Evolutionary conservation across 176 grass and related monocot species (phyloP).

Genomic region (Triticum turgidum): DNA sequence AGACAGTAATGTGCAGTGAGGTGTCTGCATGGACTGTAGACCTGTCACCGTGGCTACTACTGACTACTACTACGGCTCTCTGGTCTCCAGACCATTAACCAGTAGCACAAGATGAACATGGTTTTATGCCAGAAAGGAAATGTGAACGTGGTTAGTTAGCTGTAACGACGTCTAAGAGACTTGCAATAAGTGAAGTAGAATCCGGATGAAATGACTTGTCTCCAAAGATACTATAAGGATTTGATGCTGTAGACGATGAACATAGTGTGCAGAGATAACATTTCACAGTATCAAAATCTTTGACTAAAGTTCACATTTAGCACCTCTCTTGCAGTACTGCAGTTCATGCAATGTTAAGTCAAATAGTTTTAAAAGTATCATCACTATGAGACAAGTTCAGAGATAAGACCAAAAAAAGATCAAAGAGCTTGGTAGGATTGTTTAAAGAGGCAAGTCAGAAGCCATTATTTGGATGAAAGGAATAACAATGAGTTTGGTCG

Average conservation of each 20-base stretch:
- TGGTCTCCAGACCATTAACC: not conserved
- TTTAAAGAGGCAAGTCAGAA: conserved; percentile 13
- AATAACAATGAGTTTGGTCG: conserved; percentile 11
- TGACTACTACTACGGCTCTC: not conserved
- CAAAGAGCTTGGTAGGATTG: not conserved
- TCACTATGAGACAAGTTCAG: not conserved
- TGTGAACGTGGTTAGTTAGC: conserved; percentile 1
- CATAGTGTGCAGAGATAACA: not conserved
- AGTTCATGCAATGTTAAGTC: conserved; percentile 8
- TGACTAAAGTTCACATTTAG: conserved; percentile 12
- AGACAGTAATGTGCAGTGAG: not conserved
- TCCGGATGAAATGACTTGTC: not conserved
- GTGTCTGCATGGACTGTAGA: not conserved
- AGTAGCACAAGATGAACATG: conserved; percentile 2
- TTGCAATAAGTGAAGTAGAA: not conserved
- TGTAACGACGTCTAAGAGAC: not conserved
- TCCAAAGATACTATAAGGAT: not conserved
- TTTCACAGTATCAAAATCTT: not conserved
- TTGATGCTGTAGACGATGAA: not conserved
- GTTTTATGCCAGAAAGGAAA: not conserved
- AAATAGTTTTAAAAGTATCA: conserved; percentile 40
- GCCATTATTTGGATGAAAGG: not conserved
- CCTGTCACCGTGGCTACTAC: not conserved
- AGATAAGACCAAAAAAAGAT: not conserved
- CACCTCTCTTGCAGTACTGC: not conserved